These are phyloP conservation scores for Mucor piriformis DNA, from an alignment of 371 early-diverging fungal genomes.

Conservation along the genomic window DNA sequence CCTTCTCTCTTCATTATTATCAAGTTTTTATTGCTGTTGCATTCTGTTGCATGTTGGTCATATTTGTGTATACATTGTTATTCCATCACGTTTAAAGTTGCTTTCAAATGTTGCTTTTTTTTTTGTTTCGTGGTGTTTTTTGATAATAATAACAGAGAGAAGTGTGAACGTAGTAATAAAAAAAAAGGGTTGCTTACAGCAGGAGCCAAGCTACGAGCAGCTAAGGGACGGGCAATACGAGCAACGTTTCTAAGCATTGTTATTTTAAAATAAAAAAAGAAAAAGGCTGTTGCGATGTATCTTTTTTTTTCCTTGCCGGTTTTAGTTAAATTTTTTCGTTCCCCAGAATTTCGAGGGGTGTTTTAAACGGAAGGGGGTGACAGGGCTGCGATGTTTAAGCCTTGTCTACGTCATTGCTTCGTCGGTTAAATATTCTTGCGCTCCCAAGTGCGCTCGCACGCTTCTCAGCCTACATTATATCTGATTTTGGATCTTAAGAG, in stretches of 20 bases:
- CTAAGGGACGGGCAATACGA: conserved; percentile 56
- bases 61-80: too few relatives aligned
- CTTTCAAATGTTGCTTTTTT: too few relatives aligned
- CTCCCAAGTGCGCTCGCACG: too few relatives aligned
- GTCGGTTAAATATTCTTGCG: too few relatives aligned
- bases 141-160: neutral
- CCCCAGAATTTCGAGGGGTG: conserved; percentile 30
- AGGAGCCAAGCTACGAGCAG: conserved; percentile 47
- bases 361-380: conserved; percentile 10
- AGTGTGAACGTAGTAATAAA: too few relatives aligned
- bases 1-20: too few relatives aligned
- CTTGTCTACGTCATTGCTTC: conserved; percentile 13
- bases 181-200: conserved; percentile 46
- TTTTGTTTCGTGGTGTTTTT: neutral
- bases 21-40: too few relatives aligned
- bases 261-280: conserved; percentile 11
- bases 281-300: conserved; percentile 8
- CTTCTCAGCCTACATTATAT: too few relatives aligned
- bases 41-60: too few relatives aligned
- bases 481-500: too few relatives aligned
- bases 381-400: neutral
- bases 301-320: neutral
- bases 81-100: too few relatives aligned
- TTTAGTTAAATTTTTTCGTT: conserved; percentile 15
- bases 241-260: conserved; percentile 58